Evolutionary conservation across 1,284 basidiomycete species (phyloP), one percentile per base, ranked within the genome.

Genomic region (Meira nashicola): DNA sequence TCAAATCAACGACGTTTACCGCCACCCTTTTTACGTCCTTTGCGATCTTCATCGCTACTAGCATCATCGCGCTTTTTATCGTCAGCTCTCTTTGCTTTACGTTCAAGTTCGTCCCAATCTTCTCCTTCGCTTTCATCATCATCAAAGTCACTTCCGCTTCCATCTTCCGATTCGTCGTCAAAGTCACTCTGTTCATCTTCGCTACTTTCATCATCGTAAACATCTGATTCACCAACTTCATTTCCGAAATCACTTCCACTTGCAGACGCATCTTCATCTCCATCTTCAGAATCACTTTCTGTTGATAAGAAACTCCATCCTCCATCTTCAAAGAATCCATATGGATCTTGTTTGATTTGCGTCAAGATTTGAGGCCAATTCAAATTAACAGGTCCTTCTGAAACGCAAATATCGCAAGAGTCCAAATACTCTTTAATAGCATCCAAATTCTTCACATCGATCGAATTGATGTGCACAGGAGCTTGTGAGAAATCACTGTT

Each of bases 361-460:
- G 75, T 74, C 68, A 77, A 95, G 78, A 99, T 96, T 2, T 90
- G 90, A 15, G 87, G 87, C 95, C 95, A 98, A 77, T 96, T 95
- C 80, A 97, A 82, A 80, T 98, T 98, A 81, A 98, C 92, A 1
- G 92, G 91, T 10, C 94, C 90, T 80, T 97, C 95, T 48, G 89
- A 90, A 80, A 96, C 86, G 14, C 93, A 88, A 59, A 98, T 94
- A 78, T 98, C 95, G 58, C 95, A 92, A 40, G 63, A 65, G 58
- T 99, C 93, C 28, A 99, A 85, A 94, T 93, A 99, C 77, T 78
- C 73, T 67, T 77, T 77, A 55, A 77, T 71, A 43, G 71, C 68
- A 54, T 78, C 74, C 44, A 76, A 56, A 46, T 68, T 68, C 7
- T 65, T 58, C 1, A 63, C 72, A 3, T 74, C 74, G 23, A 77